Conservation (phyloP, 2,329 filamentous ascomycete species). For the Claviceps digitariae region DNA sequence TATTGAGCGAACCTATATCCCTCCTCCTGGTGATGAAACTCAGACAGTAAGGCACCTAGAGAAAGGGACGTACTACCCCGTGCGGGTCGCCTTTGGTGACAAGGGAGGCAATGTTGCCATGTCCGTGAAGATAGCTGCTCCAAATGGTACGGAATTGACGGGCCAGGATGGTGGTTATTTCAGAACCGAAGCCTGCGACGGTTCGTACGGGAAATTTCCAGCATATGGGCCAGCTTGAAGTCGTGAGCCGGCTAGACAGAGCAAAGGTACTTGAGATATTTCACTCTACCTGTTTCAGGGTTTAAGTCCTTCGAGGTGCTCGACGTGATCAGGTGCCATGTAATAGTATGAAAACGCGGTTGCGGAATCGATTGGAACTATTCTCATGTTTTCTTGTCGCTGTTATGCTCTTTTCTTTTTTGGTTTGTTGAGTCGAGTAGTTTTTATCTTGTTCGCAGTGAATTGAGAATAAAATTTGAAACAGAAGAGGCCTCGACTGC, state of each 20-base stretch:
- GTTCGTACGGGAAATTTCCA: slow-evolving; percentile 7
- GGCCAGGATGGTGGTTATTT: slow-evolving; percentile 7
- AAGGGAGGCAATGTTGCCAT: slow-evolving; percentile 7
- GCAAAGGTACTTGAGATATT: background rate
- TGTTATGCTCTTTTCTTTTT: background rate
- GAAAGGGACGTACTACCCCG: slow-evolving; percentile 6
- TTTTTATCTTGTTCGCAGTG: background rate
- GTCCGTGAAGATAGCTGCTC: slow-evolving; percentile 7
- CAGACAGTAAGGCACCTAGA: slow-evolving; percentile 5
- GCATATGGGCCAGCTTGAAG: slow-evolving; percentile 4
- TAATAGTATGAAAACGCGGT: background rate
- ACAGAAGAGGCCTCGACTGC: background rate
- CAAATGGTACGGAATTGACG: slow-evolving; percentile 7
- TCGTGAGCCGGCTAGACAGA: background rate
- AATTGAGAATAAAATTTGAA: background rate
- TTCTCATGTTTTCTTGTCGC: background rate
- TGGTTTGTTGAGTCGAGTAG: background rate
- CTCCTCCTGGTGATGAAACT: slow-evolving; percentile 7
- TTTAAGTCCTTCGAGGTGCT: background rate
- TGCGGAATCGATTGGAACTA: background rate
- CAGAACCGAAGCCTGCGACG: slow-evolving; percentile 7
- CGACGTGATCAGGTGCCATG: background rate
- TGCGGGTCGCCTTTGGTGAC: slow-evolving; percentile 6
- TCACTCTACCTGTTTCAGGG: background rate
- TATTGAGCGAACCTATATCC: slow-evolving; percentile 7